Percentiles rank a stretch among this genome's conserved stretches.
These are phyloP conservation scores for Podaxis mareebaensis DNA, from an alignment of 768 basidiomycete genomes.

Conservation along the genomic window DNA sequence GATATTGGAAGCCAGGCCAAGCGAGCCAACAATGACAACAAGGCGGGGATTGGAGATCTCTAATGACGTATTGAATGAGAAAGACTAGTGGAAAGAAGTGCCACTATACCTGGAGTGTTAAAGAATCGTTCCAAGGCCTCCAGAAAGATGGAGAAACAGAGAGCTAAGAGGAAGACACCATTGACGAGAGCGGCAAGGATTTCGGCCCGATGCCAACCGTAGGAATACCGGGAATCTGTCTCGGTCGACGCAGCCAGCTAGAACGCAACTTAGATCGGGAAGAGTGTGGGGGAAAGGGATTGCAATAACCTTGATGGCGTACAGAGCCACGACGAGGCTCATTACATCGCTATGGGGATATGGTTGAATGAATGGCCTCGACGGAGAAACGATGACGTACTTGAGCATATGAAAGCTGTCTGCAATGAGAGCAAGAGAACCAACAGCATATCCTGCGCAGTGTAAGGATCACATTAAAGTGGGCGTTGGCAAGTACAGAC, in stretches of 20 bases:
- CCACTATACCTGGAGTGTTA: constrained; percentile 65
- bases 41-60: constrained; percentile 90
- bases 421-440: constrained; percentile 91
- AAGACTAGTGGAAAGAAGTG: constrained; percentile 11
- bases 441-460: constrained; percentile 84
- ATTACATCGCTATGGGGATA: constrained; percentile 79
- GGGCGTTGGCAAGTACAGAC: constrained; percentile 36
- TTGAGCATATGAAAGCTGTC: constrained; percentile 99
- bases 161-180: constrained; percentile 93
- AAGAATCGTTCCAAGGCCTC: constrained; percentile 94
- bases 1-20: constrained; percentile 90
- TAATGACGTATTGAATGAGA: constrained; percentile 26
- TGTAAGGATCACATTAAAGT: constrained; percentile 18
- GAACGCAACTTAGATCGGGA: background rate
- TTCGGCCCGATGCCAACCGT: constrained; percentile 99
- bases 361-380: constrained; percentile 6
- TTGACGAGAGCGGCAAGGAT: constrained; percentile 94
- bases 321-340: constrained; percentile 92
- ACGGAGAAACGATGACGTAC: constrained; percentile 43
- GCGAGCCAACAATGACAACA: constrained; percentile 85
- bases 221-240: constrained; percentile 80
- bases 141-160: constrained; percentile 93
- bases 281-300: constrained; percentile 1
- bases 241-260: constrained; percentile 64
- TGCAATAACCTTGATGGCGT: constrained; percentile 53